Evolutionary conservation across 495 filamentous ascomycete genomes (phyloP), one percentile per base, ranked within the genome.

Genomic region (Podospora didyma): DNA sequence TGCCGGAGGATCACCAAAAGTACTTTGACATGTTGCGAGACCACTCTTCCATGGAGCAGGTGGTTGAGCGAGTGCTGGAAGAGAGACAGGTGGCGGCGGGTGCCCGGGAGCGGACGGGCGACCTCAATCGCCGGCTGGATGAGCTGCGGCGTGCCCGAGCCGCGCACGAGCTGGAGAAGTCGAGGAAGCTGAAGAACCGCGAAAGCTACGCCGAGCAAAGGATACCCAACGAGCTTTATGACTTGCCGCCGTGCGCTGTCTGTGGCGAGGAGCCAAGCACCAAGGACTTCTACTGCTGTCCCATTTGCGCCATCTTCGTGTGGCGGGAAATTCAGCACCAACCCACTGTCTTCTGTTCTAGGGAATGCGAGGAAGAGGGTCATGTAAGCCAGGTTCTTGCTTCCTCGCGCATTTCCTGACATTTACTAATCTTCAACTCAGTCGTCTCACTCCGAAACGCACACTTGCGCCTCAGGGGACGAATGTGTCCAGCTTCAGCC

Each of bases 301-400:
- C 67, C 37, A 28, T 81, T 39, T 75, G 77, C 62, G 54, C 73
- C 57, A 63, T 75, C 55, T 61, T 75, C 6, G 50, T 58, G 12
- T 54, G 61, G 46, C 61, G 59, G 19, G 54, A 61, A 11, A 49
- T 73, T 23, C 54, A 57, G 41, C 54, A 65, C 7, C 49, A 53
- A 44, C 60, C 45, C 46, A 65, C 64, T 1, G 63, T 76, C 31
- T 82, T 74, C 56, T 82, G 79, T 64, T 76, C 72, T 6, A 59
- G 65, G 16, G 63, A 68, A 20, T 78, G 77, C 61, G 63, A 70
- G 21, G 54, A 70, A 22, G 61, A 72, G 31, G 70, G 72, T 53
- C 70, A 74, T 54, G 75, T 79, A 67, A 66, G 73, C 21, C 3
- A 23, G 9, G 5, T 56, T 31, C 19, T 39, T 9, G 19, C 12